These are phyloP conservation scores for Alternaria rosae DNA, from an alignment of 2,329 filamentous ascomycete genomes.

Conservation along the genomic window DNA sequence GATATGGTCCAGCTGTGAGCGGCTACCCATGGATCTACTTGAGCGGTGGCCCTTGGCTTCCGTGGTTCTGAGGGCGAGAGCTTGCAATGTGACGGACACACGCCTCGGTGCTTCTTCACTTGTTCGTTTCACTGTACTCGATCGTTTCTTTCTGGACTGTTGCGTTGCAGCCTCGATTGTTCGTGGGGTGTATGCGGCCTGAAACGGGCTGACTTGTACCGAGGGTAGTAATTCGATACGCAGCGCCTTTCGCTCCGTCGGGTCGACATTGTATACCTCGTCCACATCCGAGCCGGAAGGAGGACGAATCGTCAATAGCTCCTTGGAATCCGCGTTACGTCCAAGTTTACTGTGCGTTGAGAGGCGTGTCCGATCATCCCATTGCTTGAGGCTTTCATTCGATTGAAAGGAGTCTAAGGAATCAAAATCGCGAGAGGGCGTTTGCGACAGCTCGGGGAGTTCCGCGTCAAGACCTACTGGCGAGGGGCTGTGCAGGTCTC, in stretches of 20 bases:
- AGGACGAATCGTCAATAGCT: conserved; percentile 20
- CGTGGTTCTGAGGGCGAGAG: conserved; percentile 28
- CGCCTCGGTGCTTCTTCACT: conserved; percentile 38
- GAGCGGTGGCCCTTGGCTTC: conserved; percentile 17
- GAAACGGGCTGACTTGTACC: conserved; percentile 25
- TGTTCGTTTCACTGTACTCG: conserved; percentile 25
- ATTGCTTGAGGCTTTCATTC: conserved; percentile 29
- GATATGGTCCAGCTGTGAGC: conserved; percentile 36
- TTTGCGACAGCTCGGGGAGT: conserved; percentile 36
- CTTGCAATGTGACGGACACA: conserved; percentile 30
- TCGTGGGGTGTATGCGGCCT: conserved; percentile 22
- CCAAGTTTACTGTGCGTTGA: conserved; percentile 10
- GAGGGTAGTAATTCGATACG: conserved; percentile 18
- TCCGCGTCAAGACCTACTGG: conserved; percentile 28
- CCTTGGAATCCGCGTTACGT: conserved; percentile 14
- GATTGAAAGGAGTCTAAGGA: conserved; percentile 37
- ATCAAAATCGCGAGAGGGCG: conserved; percentile 36
- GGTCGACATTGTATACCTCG: conserved; percentile 10
- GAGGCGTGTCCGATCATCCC: conserved; percentile 21
- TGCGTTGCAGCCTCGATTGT: conserved; percentile 18
- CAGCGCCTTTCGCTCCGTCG: conserved; percentile 8
- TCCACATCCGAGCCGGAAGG: conserved; percentile 16
- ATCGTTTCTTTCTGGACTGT: conserved; percentile 22
- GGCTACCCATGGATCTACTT: conserved; percentile 22
- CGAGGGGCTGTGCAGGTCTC: conserved; percentile 25